These are phyloP conservation scores for Emericellopsis cladophorae DNA, from an alignment of 2,329 filamentous ascomycete species.

Conservation along the genomic window DNA sequence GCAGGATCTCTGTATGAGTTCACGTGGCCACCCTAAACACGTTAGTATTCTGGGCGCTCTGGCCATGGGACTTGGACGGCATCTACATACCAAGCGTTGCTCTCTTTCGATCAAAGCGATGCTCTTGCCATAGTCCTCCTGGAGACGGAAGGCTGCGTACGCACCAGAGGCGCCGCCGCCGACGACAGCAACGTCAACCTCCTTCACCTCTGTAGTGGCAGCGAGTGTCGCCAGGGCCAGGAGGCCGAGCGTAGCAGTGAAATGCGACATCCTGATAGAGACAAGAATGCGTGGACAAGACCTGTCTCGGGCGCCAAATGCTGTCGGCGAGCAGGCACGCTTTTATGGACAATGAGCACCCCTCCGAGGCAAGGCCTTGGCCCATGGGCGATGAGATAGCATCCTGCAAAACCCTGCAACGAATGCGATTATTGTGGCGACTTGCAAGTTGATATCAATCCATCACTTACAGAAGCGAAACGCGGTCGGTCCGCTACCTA, in stretches of 20 bases:
- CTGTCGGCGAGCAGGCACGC: too few relatives aligned
- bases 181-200: conserved; percentile 19
- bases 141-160: conserved; percentile 20
- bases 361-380: too few relatives aligned
- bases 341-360: too few relatives aligned
- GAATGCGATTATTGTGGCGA: too few relatives aligned
- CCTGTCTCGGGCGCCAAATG: too few relatives aligned
- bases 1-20: conserved; percentile 31
- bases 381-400: too few relatives aligned
- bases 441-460: too few relatives aligned
- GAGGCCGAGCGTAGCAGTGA: neutral
- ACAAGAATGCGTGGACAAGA: too few relatives aligned
- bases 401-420: too few relatives aligned
- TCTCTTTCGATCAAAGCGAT: conserved; percentile 21
- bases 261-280: too few relatives aligned
- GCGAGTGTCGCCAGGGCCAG: neutral
- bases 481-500: too few relatives aligned
- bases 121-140: conserved; percentile 18
- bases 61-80: neutral
- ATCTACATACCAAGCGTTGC: conserved; percentile 12
- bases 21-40: conserved; percentile 32
- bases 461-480: too few relatives aligned
- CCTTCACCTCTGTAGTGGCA: conserved; percentile 6
- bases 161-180: conserved; percentile 22
- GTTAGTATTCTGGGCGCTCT: neutral